phyloP scores from a whole-genome alignment of 106 monocot genomes.

The Chionographis japonica region DNA sequence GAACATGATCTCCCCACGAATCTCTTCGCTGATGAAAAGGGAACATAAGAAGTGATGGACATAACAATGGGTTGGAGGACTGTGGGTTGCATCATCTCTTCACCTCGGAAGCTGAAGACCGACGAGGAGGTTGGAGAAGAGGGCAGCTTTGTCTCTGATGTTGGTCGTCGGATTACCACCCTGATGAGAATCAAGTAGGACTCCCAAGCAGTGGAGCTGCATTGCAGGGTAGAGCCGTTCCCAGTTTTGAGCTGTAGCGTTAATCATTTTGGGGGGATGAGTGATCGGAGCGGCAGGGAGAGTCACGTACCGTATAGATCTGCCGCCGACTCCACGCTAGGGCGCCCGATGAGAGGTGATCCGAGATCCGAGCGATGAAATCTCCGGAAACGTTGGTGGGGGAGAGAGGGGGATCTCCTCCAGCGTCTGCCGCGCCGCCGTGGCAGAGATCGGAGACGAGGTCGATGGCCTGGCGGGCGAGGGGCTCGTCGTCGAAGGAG shows the following conservation, averaged over 20 bases:
- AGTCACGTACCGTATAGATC: constrained; percentile 37
- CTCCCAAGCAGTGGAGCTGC: constrained; percentile 93
- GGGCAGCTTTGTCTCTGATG: constrained; percentile 45
- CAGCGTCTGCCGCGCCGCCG: background rate
- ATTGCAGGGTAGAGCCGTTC: background rate
- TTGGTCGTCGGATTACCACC: constrained; percentile 29
- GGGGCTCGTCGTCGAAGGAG: constrained; percentile 35
- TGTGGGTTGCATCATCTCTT: background rate
- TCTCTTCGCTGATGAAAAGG: constrained; percentile 65
- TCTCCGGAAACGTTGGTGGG: constrained; percentile 27
- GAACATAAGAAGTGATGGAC: background rate
- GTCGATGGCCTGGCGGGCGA: constrained; percentile 53
- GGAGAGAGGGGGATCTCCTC: background rate
- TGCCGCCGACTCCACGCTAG: constrained; percentile 63
- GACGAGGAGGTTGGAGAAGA: constrained; percentile 63
- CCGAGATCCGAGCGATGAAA: constrained; percentile 52
- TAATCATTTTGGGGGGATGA: background rate
- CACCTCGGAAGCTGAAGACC: constrained; percentile 87
- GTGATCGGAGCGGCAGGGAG: background rate
- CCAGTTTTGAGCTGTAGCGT: background rate
- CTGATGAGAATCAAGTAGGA: constrained; percentile 38
- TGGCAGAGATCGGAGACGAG: constrained; percentile 46
- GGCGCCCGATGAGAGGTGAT: constrained; percentile 36
- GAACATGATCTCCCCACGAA: constrained; percentile 84
- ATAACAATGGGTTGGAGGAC: background rate